phyloP scores from a whole-genome alignment of 2,329 filamentous ascomycete species.

The Clathrospora elynae region DNA sequence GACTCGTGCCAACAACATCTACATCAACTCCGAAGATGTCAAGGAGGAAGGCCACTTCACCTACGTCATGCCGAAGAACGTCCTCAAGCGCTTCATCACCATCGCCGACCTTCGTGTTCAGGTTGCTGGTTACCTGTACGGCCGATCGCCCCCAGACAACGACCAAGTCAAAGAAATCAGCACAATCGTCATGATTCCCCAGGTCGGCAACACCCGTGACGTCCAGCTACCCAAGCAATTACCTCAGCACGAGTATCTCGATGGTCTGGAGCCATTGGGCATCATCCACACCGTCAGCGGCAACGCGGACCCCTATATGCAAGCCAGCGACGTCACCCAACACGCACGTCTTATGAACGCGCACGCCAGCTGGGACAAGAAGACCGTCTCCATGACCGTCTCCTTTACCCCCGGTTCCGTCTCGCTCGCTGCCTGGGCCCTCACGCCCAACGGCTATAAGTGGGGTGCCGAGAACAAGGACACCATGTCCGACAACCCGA shows the following conservation, averaged over 20 bases:
- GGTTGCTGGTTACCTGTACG: conserved; percentile 94
- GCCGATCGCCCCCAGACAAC: conserved; percentile 89
- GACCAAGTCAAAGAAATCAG: conserved; percentile 96
- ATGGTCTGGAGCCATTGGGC: conserved; percentile 85
- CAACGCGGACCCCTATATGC: conserved; percentile 96
- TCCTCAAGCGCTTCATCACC: conserved; percentile 96
- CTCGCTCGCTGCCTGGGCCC: conserved; percentile 88
- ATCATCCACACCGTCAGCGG: conserved; percentile 95
- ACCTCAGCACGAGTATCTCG: conserved; percentile 89
- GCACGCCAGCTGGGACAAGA: conserved; percentile 81
- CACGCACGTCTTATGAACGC: conserved; percentile 87
- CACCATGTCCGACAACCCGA: conserved; percentile 86
- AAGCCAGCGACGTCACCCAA: conserved; percentile 89
- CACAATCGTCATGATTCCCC: conserved; percentile 96
- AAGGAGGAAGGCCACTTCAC: conserved; percentile 86
- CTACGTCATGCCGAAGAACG: conserved; percentile 99
- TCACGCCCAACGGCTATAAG: conserved; percentile 90
- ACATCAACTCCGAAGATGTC: conserved; percentile 94
- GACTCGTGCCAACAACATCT: conserved; percentile 95
- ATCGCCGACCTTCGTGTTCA: conserved; percentile 96
- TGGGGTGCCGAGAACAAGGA: conserved; percentile 98
- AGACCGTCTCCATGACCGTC: conserved; percentile 92
- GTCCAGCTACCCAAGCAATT: conserved; percentile 88
- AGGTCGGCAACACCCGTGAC: conserved; percentile 90
- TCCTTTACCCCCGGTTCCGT: conserved; percentile 97